Conservation (phyloP, 2,329 filamentous ascomycete genomes). For the Elsinoe arachidis region DNA sequence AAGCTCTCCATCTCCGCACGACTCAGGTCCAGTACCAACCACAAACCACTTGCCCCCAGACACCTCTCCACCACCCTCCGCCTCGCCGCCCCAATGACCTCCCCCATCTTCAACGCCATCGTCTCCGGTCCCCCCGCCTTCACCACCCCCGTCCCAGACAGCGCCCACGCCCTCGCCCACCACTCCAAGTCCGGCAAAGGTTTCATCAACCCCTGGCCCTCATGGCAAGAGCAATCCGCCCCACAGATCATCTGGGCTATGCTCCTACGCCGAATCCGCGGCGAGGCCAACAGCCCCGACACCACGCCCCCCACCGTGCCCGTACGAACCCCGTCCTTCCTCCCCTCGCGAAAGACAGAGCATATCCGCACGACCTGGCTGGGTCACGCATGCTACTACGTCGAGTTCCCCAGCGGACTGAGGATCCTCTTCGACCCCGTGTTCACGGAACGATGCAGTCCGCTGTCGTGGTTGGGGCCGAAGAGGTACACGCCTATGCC, state of each 20-base stretch:
- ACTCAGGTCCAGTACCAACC: not conserved
- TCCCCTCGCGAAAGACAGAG: slow-evolving; percentile 48
- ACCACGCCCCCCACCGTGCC: slow-evolving; percentile 57
- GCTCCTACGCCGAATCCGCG: slow-evolving; percentile 39
- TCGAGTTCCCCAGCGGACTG: slow-evolving; percentile 79
- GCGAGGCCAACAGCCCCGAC: slow-evolving; percentile 49
- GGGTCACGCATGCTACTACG: slow-evolving; percentile 86
- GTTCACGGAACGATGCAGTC: slow-evolving; percentile 79
- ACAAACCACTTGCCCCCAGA: slow-evolving; percentile 20
- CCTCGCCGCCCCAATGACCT: slow-evolving; percentile 21
- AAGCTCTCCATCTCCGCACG: not conserved
- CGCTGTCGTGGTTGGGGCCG: slow-evolving; percentile 60
- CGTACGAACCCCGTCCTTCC: slow-evolving; percentile 59
- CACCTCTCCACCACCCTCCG: too few species aligned
- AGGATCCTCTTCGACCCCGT: slow-evolving; percentile 90
- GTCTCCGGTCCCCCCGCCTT: slow-evolving; percentile 31
- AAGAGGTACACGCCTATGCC: slow-evolving; percentile 71
- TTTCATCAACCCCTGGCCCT: slow-evolving; percentile 51
- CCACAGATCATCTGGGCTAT: slow-evolving; percentile 31
- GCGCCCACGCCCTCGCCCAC: slow-evolving; percentile 40
- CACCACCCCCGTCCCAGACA: slow-evolving; percentile 35
- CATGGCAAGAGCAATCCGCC: slow-evolving; percentile 35
- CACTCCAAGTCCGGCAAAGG: slow-evolving; percentile 46
- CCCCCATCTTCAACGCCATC: slow-evolving; percentile 32
- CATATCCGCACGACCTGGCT: slow-evolving; percentile 84